Evolutionary conservation across 225 moss, liverwort and hornwort species (phyloP), one percentile per base, ranked within the genome.

Genomic region (Physcomitrium patens): DNA sequence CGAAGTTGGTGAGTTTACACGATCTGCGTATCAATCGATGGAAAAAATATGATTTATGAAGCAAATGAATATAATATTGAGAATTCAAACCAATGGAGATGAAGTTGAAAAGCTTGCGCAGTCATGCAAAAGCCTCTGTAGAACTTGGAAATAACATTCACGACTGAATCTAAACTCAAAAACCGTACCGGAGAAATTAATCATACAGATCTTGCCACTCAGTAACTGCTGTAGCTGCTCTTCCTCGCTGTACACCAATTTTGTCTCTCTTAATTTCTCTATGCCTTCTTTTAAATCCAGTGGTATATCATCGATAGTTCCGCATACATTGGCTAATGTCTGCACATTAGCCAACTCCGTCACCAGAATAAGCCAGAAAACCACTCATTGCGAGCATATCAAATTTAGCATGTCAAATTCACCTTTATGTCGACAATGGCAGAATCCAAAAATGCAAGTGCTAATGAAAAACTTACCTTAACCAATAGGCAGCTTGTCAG

Each of bases 401-500:
- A 49, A 41, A 80, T 70, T 37, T 37, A 37, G 31, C 70, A 50
- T 48, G 55, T 19, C 15, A 62, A 27, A 56, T 3, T 51, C 50
- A 20, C 26, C 60, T 43, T n/a, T 51, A 66, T 17, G 41, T 46
- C 43, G 63, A 47, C 55, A 37, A 41, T 46, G 23, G 22, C 3
- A 15, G 10, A 14, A 27, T 27, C 41, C 41, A 24, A 26, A 19
- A 55, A 68, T 56, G 10, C 42, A 26, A 7, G 3, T 18, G 59
- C 10, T 51, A 14, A 37, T 7, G 4, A 37, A 37, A 37, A 63
- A 47, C 84, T 74, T 84, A 83, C 93, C 94, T 94, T 92, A 14
- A 94, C 80, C 69, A 91, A 75, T 63, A 94, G 65, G 71, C 92
- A 81, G 77, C 96, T 96, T 63, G 94, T 91, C 74, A 96, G 56